Evolutionary conservation across 352 stramenopile genomes (phyloP).

Genomic region (Phytophthora chlamydospora): DNA sequence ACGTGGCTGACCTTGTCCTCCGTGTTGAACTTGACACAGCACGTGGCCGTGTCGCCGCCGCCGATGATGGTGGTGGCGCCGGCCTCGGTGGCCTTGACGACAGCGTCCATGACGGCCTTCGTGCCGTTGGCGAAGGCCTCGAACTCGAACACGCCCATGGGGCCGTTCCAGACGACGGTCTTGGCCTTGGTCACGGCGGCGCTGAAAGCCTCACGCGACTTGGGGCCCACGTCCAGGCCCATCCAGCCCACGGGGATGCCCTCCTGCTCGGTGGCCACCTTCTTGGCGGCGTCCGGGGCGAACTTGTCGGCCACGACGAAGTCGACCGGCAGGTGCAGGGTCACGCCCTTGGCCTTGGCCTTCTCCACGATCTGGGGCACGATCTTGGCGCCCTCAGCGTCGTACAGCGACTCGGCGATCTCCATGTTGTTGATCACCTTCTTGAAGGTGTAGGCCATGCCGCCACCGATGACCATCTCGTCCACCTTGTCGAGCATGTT

Average conservation of each 20-base stretch:
- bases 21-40: constrained; percentile 89
- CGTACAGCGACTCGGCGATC: constrained; percentile 95
- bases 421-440: constrained; percentile 97
- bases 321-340: constrained; percentile 97
- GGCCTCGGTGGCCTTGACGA: constrained; percentile 94
- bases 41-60: constrained; percentile 96
- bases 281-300: constrained; percentile 92
- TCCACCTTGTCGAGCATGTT: constrained; percentile 99
- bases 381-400: constrained; percentile 87
- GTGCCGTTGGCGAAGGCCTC: constrained; percentile 96
- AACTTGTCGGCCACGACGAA: constrained; percentile 99
- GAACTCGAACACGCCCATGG: constrained; percentile 99
- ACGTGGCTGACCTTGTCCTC: constrained; percentile 92
- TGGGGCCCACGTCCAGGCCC: constrained; percentile 98
- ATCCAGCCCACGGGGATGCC: constrained; percentile 97
- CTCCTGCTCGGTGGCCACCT: constrained; percentile 89
- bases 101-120: constrained; percentile 95
- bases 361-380: constrained; percentile 95
- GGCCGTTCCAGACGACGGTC: constrained; percentile 99
- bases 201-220: constrained; percentile 88
- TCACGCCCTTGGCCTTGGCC: constrained; percentile 97
- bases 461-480: constrained; percentile 98
- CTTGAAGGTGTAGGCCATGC: constrained; percentile 99
- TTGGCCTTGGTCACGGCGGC: constrained; percentile 86
- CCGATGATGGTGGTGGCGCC: constrained; percentile 98